A percentile compares a stretch with the other conserved stretches of the same genome.
These are phyloP conservation scores for Globisporangium heterothallicum DNA, from an alignment of 352 stramenopile genomes.

Conservation along the genomic window DNA sequence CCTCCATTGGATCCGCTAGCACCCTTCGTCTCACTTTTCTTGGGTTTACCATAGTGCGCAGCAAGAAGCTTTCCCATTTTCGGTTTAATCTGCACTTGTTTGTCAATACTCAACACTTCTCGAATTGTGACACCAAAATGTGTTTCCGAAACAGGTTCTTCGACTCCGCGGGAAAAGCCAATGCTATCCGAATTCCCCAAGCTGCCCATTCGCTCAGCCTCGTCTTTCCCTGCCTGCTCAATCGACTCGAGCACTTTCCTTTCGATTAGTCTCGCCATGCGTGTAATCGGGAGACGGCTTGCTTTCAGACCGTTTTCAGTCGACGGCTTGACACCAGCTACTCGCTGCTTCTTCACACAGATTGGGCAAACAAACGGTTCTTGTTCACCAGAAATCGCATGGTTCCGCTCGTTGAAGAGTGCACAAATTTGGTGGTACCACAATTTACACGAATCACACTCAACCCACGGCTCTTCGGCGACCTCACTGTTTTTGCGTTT, in stretches of 20 bases:
- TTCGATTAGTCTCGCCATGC: constrained; percentile 83
- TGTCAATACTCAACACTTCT: constrained; percentile 82
- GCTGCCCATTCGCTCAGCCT: constrained; percentile 72
- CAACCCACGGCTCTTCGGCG: constrained; percentile 96
- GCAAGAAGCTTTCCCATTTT: constrained; percentile 74
- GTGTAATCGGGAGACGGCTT: constrained; percentile 68
- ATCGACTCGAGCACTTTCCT: constrained; percentile 72
- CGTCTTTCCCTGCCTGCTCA: constrained; percentile 68
- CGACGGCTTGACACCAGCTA: constrained; percentile 63
- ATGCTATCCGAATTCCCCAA: constrained; percentile 83
- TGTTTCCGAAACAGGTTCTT: constrained; percentile 71
- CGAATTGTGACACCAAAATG: constrained; percentile 83
- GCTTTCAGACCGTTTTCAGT: constrained; percentile 81
- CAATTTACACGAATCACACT: constrained; percentile 97
- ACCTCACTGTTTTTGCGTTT: constrained; percentile 99
- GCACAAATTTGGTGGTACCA: constrained; percentile 99
- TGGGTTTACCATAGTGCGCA: constrained; percentile 58
- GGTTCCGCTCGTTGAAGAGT: constrained; percentile 99
- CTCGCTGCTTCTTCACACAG: constrained; percentile 81
- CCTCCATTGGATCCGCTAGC: constrained; percentile 13
- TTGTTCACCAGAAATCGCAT: constrained; percentile 89
- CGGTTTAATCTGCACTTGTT: constrained; percentile 85
- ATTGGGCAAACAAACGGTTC: constrained; percentile 85
- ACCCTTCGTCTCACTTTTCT: constrained; percentile 27
- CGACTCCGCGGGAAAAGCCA: constrained; percentile 54